These are phyloP conservation scores for Rhizopus delemar DNA, from an alignment of 371 early-diverging fungal species.

Conservation along the genomic window DNA sequence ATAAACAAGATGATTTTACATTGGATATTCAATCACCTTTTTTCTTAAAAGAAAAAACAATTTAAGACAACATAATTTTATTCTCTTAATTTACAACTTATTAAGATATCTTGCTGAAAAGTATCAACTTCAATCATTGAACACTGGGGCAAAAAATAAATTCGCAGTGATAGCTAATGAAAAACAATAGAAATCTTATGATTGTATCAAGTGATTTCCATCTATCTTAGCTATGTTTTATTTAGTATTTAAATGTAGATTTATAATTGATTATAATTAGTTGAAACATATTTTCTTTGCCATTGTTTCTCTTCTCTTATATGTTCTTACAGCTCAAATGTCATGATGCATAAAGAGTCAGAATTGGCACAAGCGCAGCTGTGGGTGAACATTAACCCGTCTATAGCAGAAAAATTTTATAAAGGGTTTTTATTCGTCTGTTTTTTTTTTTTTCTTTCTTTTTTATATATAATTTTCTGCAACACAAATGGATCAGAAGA, in stretches of 20 bases:
- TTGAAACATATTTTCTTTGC: too few species aligned
- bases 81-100: constrained; percentile 75
- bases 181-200: constrained; percentile 7
- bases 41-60: constrained; percentile 65
- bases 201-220: background rate
- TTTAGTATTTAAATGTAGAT: too few species aligned
- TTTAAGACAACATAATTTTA: constrained; percentile 79
- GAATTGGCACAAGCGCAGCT: too few species aligned
- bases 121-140: constrained; percentile 54
- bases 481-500: constrained; percentile 16
- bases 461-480: constrained; percentile 5
- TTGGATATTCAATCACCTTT: background rate
- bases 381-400: too few species aligned
- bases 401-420: too few species aligned
- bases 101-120: constrained; percentile 67
- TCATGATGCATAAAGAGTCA: too few species aligned
- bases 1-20: background rate
- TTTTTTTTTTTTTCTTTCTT: constrained; percentile 6
- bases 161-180: constrained; percentile 6
- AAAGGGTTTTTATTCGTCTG: background rate
- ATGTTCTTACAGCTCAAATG: too few species aligned
- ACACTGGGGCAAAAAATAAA: constrained; percentile 59
- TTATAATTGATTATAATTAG: too few species aligned
- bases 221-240: too few species aligned
- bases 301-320: background rate